Percentiles rank a stretch among this genome's conserved stretches.
These are phyloP conservation scores for Abrus precatorius DNA, from an alignment of 306 rosid species.

Conservation along the genomic window DNA sequence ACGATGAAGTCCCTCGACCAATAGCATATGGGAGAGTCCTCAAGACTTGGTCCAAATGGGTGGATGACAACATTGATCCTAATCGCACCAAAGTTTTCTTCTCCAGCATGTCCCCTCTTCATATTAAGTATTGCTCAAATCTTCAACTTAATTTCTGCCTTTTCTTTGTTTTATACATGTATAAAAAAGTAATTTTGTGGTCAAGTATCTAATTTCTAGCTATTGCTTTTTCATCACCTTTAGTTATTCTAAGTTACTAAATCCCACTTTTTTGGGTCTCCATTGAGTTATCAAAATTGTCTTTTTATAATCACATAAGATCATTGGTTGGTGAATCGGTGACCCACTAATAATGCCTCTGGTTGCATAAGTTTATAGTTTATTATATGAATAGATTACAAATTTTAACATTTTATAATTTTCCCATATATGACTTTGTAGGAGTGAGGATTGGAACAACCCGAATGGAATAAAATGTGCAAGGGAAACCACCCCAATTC, in stretches of 20 bases:
- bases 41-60: constrained; percentile 87
- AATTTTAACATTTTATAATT: not conserved
- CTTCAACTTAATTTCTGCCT: not conserved
- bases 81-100: constrained; percentile 84
- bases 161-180: not conserved
- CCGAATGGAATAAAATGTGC: constrained; percentile 94
- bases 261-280: not conserved
- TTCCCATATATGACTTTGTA: constrained; percentile 12
- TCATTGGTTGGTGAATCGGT: constrained; percentile 29
- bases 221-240: too few relatives aligned
- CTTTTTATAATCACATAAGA: not conserved
- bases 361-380: not conserved
- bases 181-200: not conserved
- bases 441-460: constrained; percentile 93
- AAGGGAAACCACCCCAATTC: constrained; percentile 76
- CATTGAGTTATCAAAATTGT: not conserved
- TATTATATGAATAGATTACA: not conserved
- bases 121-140: constrained; percentile 74
- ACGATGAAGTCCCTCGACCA: constrained; percentile 78
- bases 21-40: constrained; percentile 73
- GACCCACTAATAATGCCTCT: constrained; percentile 1
- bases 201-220: not conserved
- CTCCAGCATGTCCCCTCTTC: constrained; percentile 94
- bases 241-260: not conserved
- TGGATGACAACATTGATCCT: constrained; percentile 76